Conservation (phyloP, 768 basidiomycete genomes). For the Lactifluus echinatus region DNA sequence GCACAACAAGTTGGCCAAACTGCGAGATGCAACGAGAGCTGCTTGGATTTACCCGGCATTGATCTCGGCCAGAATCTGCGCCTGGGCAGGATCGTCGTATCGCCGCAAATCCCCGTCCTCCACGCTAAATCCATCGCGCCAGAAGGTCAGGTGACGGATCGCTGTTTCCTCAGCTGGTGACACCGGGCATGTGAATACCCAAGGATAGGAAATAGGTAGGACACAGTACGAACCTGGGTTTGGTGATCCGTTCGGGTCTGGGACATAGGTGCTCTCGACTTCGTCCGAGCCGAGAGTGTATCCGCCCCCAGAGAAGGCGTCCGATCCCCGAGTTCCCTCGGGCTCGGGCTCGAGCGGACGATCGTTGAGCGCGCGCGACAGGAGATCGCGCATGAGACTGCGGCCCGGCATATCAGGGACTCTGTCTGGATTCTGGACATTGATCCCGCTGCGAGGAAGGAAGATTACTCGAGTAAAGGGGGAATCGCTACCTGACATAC, state of each 20-base stretch:
- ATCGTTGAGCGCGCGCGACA: slow-evolving; percentile 76
- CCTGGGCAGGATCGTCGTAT: slow-evolving; percentile 73
- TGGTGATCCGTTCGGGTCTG: slow-evolving; percentile 51
- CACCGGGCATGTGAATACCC: neutral
- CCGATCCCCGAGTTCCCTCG: slow-evolving; percentile 14
- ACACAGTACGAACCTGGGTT: slow-evolving; percentile 22
- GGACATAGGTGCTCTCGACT: slow-evolving; percentile 64
- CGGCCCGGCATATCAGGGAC: slow-evolving; percentile 41
- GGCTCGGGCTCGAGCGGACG: slow-evolving; percentile 3
- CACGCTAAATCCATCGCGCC: slow-evolving; percentile 88
- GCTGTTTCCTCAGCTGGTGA: slow-evolving; percentile 38
- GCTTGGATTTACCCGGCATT: slow-evolving; percentile 65
- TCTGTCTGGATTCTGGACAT: slow-evolving; percentile 75
- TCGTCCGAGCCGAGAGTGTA: slow-evolving; percentile 88
- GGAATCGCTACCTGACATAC: slow-evolving; percentile 30
- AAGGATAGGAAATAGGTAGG: neutral
- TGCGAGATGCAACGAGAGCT: no score
- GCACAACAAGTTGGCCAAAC: neutral
- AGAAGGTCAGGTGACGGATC: slow-evolving; percentile 77
- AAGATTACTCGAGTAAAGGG: neutral
- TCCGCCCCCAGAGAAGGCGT: slow-evolving; percentile 61
- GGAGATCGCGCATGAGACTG: slow-evolving; percentile 56
- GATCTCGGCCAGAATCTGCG: slow-evolving; percentile 62
- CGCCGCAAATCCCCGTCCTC: slow-evolving; percentile 80
- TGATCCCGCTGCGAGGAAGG: slow-evolving; percentile 57